Evolutionary conservation across 2,329 filamentous ascomycete genomes (phyloP).

Genomic region (Pseudocercospora cruenta): DNA sequence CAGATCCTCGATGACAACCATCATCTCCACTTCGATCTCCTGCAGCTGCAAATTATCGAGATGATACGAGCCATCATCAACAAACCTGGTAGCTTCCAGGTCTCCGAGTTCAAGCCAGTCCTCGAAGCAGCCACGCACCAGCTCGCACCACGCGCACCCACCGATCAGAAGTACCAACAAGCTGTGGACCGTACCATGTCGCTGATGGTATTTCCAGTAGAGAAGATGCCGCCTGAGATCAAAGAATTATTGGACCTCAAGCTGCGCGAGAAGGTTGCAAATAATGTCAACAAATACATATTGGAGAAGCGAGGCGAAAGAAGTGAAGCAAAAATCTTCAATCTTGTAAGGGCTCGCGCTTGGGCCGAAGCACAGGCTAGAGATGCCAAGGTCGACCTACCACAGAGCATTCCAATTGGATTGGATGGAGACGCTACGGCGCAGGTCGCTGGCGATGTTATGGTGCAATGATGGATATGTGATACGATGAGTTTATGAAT

Average conservation of each 20-base stretch:
- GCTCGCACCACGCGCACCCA: conserved; percentile 83
- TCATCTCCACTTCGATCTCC: conserved; percentile 82
- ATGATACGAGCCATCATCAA: conserved; percentile 72
- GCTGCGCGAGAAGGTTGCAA: conserved; percentile 81
- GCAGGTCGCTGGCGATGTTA: conserved; percentile 25
- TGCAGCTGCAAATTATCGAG: conserved; percentile 91
- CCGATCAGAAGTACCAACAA: conserved; percentile 76
- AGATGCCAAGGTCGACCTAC: conserved; percentile 47
- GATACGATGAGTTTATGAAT: conserved; percentile 11
- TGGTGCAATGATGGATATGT: conserved; percentile 25
- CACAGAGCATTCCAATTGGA: conserved; percentile 46
- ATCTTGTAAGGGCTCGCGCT: conserved; percentile 77
- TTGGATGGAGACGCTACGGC: conserved; percentile 39
- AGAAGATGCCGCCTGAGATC: conserved; percentile 75
- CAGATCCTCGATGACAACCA: conserved; percentile 87
- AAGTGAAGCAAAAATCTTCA: conserved; percentile 79
- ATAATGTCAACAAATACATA: conserved; percentile 86
- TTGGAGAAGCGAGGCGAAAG: conserved; percentile 71
- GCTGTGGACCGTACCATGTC: conserved; percentile 93
- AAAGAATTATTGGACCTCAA: conserved; percentile 76
- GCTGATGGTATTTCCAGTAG: conserved; percentile 83
- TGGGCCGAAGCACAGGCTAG: conserved; percentile 76
- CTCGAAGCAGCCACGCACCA: conserved; percentile 86
- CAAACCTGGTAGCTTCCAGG: conserved; percentile 46
- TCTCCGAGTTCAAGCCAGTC: conserved; percentile 79